These are phyloP conservation scores for Pseudozyma sp. DNA, from an alignment of 1,284 basidiomycete species.

Conservation along the genomic window DNA sequence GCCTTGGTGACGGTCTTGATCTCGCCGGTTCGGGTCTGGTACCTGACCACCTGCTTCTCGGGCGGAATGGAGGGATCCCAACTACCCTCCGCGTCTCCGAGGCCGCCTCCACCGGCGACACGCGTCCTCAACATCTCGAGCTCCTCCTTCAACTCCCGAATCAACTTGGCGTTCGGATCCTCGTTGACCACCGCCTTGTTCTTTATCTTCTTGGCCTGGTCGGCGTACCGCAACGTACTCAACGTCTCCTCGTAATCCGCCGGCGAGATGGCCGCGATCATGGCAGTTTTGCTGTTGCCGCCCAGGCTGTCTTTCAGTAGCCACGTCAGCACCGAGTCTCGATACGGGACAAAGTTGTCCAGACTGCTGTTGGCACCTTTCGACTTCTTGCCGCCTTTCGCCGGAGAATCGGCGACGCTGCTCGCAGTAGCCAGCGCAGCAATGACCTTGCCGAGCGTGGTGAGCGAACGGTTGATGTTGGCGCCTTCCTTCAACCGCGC, in stretches of 20 bases:
- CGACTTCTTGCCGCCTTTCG: constrained; percentile 52
- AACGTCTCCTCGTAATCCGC: constrained; percentile 98
- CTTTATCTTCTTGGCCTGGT: constrained; percentile 98
- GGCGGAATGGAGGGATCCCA: constrained; percentile 91
- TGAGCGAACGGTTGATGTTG: constrained; percentile 65
- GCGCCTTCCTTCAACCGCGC: constrained; percentile 67
- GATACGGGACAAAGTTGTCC: constrained; percentile 64
- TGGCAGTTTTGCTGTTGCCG: constrained; percentile 69
- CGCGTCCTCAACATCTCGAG: constrained; percentile 74
- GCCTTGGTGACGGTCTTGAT: constrained; percentile 96
- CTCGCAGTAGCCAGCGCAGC: constrained; percentile 61
- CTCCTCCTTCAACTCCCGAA: constrained; percentile 98
- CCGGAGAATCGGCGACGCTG: constrained; percentile 25
- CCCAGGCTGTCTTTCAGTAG: constrained; percentile 66
- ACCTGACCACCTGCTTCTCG: constrained; percentile 94
- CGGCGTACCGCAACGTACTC: constrained; percentile 93
- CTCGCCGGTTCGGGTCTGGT: constrained; percentile 90
- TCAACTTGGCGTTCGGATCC: constrained; percentile 97
- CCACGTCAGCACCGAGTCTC: constrained; percentile 70
- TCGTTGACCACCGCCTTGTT: constrained; percentile 99
- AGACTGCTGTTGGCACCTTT: constrained; percentile 28
- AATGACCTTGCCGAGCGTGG: constrained; percentile 61
- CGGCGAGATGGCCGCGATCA: constrained; percentile 94
- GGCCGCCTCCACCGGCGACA: constrained; percentile 53
- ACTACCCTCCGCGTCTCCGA: constrained; percentile 74